Evolutionary conservation across 805 yeast genomes (phyloP).

Genomic region (Metschnikowia picachoensis): DNA sequence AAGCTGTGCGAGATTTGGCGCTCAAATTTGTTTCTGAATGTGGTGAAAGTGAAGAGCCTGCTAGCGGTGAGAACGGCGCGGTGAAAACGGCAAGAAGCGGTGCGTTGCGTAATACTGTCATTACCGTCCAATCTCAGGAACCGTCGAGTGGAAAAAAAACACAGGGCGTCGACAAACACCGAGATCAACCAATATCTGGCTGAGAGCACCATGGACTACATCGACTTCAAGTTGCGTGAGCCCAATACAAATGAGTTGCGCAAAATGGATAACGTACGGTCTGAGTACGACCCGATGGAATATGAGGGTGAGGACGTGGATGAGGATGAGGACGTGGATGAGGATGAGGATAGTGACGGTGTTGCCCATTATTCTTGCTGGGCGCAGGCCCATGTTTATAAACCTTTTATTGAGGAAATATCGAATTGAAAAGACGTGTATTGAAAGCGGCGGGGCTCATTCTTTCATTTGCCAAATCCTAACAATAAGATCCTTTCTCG

Average conservation of each 20-base stretch:
- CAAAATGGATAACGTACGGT: constrained; percentile 63
- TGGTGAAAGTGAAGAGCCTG: too few species aligned
- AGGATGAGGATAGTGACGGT: constrained; percentile 22
- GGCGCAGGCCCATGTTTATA: too few species aligned
- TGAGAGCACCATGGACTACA: constrained; percentile 55
- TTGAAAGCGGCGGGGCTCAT: too few species aligned
- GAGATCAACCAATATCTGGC: constrained; percentile 51
- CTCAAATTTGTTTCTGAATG: constrained; percentile 49
- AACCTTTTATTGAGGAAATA: too few species aligned
- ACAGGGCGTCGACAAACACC: constrained; percentile 64
- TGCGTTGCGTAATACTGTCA: constrained; percentile 61
- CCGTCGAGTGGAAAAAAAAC: constrained; percentile 78
- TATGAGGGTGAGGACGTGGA: constrained; percentile 62
- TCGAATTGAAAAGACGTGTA: too few species aligned
- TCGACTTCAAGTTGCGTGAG: constrained; percentile 63
- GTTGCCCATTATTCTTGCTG: too few species aligned
- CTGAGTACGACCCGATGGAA: constrained; percentile 74
- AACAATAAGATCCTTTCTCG: too few species aligned
- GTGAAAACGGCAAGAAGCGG: constrained; percentile 33
- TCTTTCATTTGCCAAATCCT: too few species aligned
- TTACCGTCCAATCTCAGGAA: constrained; percentile 75
- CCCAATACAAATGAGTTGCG: constrained; percentile 68
- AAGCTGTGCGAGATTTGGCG: constrained; percentile 56
- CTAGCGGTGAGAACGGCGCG: too few species aligned
- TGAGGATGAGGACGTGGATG: constrained; percentile 39